Evolutionary conservation across 73 alveolate species (phyloP).

Genomic region (Halteria grandinella): DNA sequence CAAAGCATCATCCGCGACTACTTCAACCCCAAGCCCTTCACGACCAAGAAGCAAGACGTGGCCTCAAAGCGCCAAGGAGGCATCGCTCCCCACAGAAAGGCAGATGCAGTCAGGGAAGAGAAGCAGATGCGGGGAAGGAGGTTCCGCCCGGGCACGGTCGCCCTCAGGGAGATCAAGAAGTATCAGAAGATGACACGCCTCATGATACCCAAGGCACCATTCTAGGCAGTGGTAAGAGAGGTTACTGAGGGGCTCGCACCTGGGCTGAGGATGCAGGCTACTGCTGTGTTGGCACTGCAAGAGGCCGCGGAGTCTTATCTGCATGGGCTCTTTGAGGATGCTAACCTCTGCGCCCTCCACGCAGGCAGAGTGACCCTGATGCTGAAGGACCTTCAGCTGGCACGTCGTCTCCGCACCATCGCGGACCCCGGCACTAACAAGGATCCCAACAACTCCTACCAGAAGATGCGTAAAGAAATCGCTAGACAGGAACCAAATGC

Average conservation of each 20-base stretch:
- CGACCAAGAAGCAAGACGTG: too few species aligned
- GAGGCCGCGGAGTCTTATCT: conserved; percentile 86
- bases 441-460: too few species aligned
- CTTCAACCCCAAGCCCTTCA: too few species aligned
- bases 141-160: conserved; percentile 64
- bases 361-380: conserved; percentile 80
- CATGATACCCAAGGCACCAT: conserved; percentile 75
- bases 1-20: too few species aligned
- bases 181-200: conserved; percentile 81
- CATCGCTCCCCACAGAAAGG: too few species aligned
- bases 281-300: conserved; percentile 73
- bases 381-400: conserved; percentile 80
- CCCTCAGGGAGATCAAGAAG: conserved; percentile 75
- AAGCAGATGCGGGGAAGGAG: conserved; percentile 31
- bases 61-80: too few species aligned
- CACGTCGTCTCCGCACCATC: conserved; percentile 76
- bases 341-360: conserved; percentile 82
- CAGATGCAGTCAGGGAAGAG: too few species aligned
- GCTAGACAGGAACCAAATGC: too few species aligned
- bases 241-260: conserved; percentile 61
- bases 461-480: too few species aligned
- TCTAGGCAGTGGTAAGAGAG: conserved; percentile 78
- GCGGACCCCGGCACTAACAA: too few species aligned
- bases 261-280: conserved; percentile 70
- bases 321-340: conserved; percentile 83